phyloP scores from a whole-genome alignment of 352 stramenopile species.

The Globisporangium ultimum region DNA sequence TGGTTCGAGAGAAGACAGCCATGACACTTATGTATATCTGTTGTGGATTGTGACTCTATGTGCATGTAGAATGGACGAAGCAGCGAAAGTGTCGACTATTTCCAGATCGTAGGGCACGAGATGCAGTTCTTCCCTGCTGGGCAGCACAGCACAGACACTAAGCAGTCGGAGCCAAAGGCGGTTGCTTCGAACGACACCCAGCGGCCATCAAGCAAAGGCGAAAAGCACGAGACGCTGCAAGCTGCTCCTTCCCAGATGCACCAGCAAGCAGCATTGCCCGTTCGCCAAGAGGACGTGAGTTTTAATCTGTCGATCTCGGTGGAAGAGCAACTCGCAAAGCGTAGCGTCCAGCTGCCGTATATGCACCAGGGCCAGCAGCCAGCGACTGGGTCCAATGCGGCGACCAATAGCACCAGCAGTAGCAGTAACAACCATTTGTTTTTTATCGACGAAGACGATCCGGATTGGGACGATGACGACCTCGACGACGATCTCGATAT shows the following conservation, averaged over 20 bases:
- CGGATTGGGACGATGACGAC: slow-evolving; percentile 68
- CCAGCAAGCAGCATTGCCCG: slow-evolving; percentile 31
- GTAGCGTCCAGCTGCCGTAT: slow-evolving; percentile 65
- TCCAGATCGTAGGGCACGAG: slow-evolving; percentile 26
- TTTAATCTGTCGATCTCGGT: slow-evolving; percentile 71
- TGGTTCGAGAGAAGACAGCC: neutral
- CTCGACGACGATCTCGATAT: slow-evolving; percentile 58
- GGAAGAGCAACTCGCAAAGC: slow-evolving; percentile 55
- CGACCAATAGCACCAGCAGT: slow-evolving; percentile 9
- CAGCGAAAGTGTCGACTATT: slow-evolving; percentile 67
- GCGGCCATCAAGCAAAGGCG: neutral
- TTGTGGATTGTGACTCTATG: slow-evolving; percentile 7
- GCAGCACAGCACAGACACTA: neutral
- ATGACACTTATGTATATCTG: too few species aligned
- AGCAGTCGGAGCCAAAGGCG: neutral
- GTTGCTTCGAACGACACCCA: neutral
- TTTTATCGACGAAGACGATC: slow-evolving; percentile 80
- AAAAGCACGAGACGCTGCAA: too few species aligned
- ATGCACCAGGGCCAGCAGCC: slow-evolving; percentile 42
- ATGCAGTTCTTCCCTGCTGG: slow-evolving; percentile 25
- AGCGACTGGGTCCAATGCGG: neutral
- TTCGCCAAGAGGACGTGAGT: slow-evolving; percentile 53
- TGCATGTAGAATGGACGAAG: slow-evolving; percentile 55
- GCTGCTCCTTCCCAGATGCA: neutral
- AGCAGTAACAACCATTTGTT: slow-evolving; percentile 59